Evolutionary conservation across 208 protist genomes (phyloP), one percentile per base, ranked within the genome.

Genomic region (Crithidia brevicula): DNA sequence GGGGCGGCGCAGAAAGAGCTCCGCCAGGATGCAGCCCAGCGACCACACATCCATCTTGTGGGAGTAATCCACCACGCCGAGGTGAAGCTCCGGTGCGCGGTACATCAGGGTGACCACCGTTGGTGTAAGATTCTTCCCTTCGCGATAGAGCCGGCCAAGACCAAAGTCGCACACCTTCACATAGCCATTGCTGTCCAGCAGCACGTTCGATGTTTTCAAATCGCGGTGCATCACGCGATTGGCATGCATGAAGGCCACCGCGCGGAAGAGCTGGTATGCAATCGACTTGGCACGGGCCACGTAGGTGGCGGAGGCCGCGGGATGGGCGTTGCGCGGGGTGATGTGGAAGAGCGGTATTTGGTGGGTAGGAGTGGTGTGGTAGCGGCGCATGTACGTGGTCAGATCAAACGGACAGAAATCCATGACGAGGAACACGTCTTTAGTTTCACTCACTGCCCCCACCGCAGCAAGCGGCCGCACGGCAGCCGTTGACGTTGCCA

Each of bases 1-100:
- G 8, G 98, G 98, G 40, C 91, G 80, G 36, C 98, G 97, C 4
- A 99, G 65, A 47, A 99, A 92, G 15, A 99, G 74, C 82, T 99
- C 98, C 4, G 97, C 98, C 36, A 99, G 77, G 28, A 99, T 98
- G 86, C 98, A 99, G 18, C 95, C 98, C 5, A 88, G 62, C 13
- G 95, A 98, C 97, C 96, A 99, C 18, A 98, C 83, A 78, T 98
- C 97, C 74, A 99, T 95, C 22, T 91, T 81, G 45, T 96, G 89
- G 1, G 94, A 97, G 64, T 95, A 95, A 73, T 93, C 87, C 11
- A 52, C 47, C 11, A 90, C 56, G 42, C 94, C 93, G 38, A 98
- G 86, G 57, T 97, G 84, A 18, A 98, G 68, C 80, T 99, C 97
- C 15, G 97, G 97, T 1, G 97, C 92, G 25, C 96, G 90, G 71